Base-by-base conservation (phyloP, 495 filamentous ascomycete species). In the Aspergillus haitiensis region DNA sequence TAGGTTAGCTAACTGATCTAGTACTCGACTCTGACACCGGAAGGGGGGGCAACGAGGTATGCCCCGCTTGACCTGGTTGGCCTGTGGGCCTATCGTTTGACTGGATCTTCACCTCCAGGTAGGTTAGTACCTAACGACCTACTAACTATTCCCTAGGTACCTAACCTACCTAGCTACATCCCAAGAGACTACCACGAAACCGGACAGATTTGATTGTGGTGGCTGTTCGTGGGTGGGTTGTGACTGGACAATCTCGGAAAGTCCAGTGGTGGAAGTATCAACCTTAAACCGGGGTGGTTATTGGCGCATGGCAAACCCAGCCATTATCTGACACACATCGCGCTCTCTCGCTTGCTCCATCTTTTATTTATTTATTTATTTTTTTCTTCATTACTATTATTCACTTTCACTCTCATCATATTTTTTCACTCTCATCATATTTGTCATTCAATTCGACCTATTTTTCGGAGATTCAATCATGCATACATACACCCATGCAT, bases 61-160 rank as follows among this genome's bases (percentile, higher is more conserved):
- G 44, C 44, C 44, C 44, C 44, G 44, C 44, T 47, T 47, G 44
- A 6, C 44, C 44, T 47, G 9, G 44, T 47, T 5, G 16, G n/a
- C 15, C 15, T 46, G 11, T 13, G 5, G 42, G 15, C 11, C 37
- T n/a, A n/a, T 40, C 37, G n/a, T 40, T 40, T 40, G 37, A 40
- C 37, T 40, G 37, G 37, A 40, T 27, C 21, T 27, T 27, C 21
- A 27, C 21, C 21, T 27, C 21, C 21, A 12, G 12, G 36, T 9
- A 40, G 2, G 2, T 40, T 9, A 40, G 37, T 13, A 40, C 37
- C 37, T 8, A 42, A 11, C 39, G 8, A 42, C 8, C 39, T 27
- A 27, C 21, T n/a, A n/a, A n/a, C 21, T 27, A 27, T 27, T 27
- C 21, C 21, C 21, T 27, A 27, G 21, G 21, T 27, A 27, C 21